phyloP scores from a whole-genome alignment of 2,329 filamentous ascomycete genomes.

The Drechslerella dactyloides region DNA sequence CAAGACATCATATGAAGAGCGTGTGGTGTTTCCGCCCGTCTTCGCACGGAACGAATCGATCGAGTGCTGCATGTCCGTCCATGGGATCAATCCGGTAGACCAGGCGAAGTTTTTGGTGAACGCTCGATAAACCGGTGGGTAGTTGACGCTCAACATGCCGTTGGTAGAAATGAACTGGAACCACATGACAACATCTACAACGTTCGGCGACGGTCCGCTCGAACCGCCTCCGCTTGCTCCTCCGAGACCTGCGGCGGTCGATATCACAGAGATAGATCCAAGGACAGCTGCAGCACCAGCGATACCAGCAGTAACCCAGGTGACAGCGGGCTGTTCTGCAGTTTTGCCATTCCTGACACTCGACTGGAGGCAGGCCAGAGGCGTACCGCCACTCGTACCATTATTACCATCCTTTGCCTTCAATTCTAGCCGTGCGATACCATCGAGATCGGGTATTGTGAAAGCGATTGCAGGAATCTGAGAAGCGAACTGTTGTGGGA shows the following conservation, averaged over 20 bases:
- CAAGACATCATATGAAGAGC: constrained; percentile 77
- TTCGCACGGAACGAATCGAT: constrained; percentile 82
- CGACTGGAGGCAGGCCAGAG: constrained; percentile 83
- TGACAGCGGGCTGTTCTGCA: constrained; percentile 73
- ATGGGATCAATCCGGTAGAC: constrained; percentile 81
- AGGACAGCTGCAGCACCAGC: constrained; percentile 81
- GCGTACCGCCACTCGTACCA: constrained; percentile 59
- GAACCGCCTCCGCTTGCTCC: constrained; percentile 65
- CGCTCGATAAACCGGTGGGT: constrained; percentile 84
- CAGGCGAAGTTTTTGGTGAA: constrained; percentile 95
- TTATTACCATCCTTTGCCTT: constrained; percentile 65
- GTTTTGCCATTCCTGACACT: constrained; percentile 87
- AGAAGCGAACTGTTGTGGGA: constrained; percentile 73
- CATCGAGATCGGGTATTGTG: constrained; percentile 85
- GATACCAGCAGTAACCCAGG: constrained; percentile 82
- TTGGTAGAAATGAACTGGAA: constrained; percentile 95
- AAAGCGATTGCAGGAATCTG: constrained; percentile 90
- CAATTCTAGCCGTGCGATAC: constrained; percentile 79
- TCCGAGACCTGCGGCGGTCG: constrained; percentile 65
- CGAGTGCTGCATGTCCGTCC: constrained; percentile 76
- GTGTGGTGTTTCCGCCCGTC: constrained; percentile 86
- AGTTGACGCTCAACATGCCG: constrained; percentile 90
- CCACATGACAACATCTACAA: constrained; percentile 82
- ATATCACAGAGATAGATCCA: constrained; percentile 73
- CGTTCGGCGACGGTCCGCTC: constrained; percentile 77